Conservation (phyloP, 345 rosid genomes). For the Eutrema heterophyllum region DNA sequence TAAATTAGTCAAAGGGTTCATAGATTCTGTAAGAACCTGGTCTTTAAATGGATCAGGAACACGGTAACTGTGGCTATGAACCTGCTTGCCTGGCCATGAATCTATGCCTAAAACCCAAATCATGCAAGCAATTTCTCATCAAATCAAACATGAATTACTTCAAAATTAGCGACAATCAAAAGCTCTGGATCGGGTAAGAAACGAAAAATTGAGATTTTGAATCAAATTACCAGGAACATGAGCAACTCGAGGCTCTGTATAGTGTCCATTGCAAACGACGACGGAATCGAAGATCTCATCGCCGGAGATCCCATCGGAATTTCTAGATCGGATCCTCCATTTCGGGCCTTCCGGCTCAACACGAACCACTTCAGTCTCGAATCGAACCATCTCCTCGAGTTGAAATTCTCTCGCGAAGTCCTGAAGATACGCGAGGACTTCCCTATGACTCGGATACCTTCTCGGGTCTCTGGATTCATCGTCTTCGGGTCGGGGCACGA, state of each 20-base stretch:
- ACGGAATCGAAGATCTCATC: slow-evolving; percentile 65
- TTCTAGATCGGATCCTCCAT: slow-evolving; percentile 56
- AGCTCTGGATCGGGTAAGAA: not conserved
- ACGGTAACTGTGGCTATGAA: slow-evolving; percentile 86
- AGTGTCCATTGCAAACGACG: slow-evolving; percentile 69
- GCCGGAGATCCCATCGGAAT: not conserved
- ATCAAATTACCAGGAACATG: slow-evolving; percentile 48
- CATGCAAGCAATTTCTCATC: not conserved
- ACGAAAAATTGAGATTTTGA: not conserved
- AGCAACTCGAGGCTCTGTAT: slow-evolving; percentile 63
- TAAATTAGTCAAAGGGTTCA: not conserved
- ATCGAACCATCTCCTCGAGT: slow-evolving; percentile 59
- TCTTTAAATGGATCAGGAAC: slow-evolving; percentile 43
- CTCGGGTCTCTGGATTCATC: slow-evolving; percentile 48
- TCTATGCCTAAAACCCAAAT: slow-evolving; percentile 44
- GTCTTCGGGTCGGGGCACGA: slow-evolving; percentile 32
- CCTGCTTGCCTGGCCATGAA: slow-evolving; percentile 88
- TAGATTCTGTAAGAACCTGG: slow-evolving; percentile 35
- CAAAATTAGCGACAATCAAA: not conserved
- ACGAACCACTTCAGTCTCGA: slow-evolving; percentile 49
- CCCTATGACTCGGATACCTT: slow-evolving; percentile 67
- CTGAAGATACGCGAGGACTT: slow-evolving; percentile 60
- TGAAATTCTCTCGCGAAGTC: slow-evolving; percentile 61
- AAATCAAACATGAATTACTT: not conserved
- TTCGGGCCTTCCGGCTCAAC: slow-evolving; percentile 19